These are phyloP conservation scores for Aspergillus terreus DNA, from an alignment of 2,329 filamentous ascomycete species.

Conservation along the genomic window DNA sequence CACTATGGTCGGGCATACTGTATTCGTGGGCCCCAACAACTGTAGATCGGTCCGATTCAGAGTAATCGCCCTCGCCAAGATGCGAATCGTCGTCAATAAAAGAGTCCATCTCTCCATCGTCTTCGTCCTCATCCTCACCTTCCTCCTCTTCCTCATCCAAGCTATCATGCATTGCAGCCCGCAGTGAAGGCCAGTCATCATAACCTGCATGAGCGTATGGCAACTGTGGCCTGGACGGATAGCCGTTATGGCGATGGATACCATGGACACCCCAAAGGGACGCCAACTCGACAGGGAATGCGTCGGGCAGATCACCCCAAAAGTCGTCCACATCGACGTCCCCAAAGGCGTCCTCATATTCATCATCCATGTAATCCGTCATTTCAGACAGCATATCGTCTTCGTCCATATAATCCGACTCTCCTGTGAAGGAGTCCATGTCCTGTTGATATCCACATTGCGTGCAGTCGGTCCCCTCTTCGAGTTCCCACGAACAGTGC, in stretches of 20 bases:
- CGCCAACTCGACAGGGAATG: conserved; percentile 3
- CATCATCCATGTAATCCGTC: conserved; percentile 39
- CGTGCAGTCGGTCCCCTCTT: conserved; percentile 53
- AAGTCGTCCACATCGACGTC: conserved; percentile 22
- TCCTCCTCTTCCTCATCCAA: conserved; percentile 20
- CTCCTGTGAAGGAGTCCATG: conserved; percentile 34
- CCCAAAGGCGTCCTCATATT: conserved; percentile 25
- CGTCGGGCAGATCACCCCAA: conserved; percentile 13
- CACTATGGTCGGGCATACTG: conserved; percentile 9
- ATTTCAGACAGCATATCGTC: conserved; percentile 40
- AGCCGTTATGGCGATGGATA: neutral
- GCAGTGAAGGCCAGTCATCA: neutral
- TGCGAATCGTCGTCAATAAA: conserved; percentile 31
- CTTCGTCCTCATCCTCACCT: conserved; percentile 14
- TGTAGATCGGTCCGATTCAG: conserved; percentile 31
- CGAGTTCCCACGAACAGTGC: conserved; percentile 60
- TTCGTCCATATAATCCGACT: conserved; percentile 43
- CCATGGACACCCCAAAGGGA: no score
- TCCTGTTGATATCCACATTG: conserved; percentile 54
- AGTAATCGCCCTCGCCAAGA: conserved; percentile 13
- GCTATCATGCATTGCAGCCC: conserved; percentile 8
- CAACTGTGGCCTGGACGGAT: neutral
- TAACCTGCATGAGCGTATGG: no score
- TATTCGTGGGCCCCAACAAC: conserved; percentile 24
- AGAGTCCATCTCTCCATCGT: conserved; percentile 32